Conservation (phyloP, 2,329 filamentous ascomycete genomes). For the Myriosclerotinia curreyana region DNA sequence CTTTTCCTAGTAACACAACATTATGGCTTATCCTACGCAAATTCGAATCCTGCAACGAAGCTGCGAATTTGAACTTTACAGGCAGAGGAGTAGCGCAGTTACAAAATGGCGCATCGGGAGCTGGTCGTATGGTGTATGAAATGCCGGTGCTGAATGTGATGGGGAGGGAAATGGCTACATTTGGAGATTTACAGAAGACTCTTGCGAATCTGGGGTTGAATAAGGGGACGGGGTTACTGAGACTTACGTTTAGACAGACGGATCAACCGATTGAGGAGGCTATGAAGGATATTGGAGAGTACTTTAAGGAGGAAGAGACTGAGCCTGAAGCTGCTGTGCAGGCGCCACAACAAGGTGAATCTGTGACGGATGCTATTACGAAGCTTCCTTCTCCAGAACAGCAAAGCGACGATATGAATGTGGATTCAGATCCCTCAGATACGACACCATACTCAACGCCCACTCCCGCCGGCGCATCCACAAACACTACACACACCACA, state of each 20-base stretch:
- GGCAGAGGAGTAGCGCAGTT: slow-evolving; percentile 71
- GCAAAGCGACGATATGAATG: slow-evolving; percentile 20
- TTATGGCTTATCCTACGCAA: slow-evolving; percentile 88
- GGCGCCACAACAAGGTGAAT: slow-evolving; percentile 25
- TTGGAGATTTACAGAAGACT: slow-evolving; percentile 84
- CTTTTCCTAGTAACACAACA: slow-evolving; percentile 82
- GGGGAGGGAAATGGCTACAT: slow-evolving; percentile 72
- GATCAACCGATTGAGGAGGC: slow-evolving; percentile 79
- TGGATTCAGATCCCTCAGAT: slow-evolving; percentile 18
- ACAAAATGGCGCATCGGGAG: slow-evolving; percentile 48
- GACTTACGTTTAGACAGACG: slow-evolving; percentile 72
- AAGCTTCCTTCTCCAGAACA: slow-evolving; percentile 25
- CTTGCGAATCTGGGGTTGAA: slow-evolving; percentile 84
- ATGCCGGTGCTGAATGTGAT: slow-evolving; percentile 81
- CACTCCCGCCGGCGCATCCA: slow-evolving; percentile 8
- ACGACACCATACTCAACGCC: slow-evolving; percentile 3
- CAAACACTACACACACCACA: slow-evolving; percentile 7
- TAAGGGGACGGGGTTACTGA: slow-evolving; percentile 74
- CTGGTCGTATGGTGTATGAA: slow-evolving; percentile 84
- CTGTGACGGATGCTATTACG: slow-evolving; percentile 28
- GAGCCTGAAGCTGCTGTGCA: slow-evolving; percentile 18
- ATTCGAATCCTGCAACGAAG: slow-evolving; percentile 69
- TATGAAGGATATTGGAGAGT: slow-evolving; percentile 74
- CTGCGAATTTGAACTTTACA: slow-evolving; percentile 73
- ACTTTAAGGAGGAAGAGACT: slow-evolving; percentile 53